These are phyloP conservation scores for Atkinsonella hypoxylon DNA, from an alignment of 2,329 filamentous ascomycete genomes.

Conservation along the genomic window DNA sequence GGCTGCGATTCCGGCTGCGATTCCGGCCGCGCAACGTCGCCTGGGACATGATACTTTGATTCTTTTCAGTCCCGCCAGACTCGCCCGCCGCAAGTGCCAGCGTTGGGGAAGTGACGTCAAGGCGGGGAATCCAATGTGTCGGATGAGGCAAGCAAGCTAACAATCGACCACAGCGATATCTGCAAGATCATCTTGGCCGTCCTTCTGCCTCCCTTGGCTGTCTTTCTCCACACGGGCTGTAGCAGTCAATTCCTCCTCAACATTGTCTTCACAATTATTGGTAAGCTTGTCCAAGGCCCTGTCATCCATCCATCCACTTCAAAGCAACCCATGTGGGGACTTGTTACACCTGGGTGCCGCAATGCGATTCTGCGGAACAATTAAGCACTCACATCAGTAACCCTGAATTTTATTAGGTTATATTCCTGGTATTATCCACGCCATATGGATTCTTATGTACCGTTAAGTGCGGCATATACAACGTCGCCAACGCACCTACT, in stretches of 20 bases:
- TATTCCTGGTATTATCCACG: constrained; percentile 82
- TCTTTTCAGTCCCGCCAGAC: too few relatives aligned
- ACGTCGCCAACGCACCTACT: not conserved
- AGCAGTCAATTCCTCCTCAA: constrained; percentile 83
- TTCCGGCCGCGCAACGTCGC: not conserved
- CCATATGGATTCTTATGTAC: constrained; percentile 66
- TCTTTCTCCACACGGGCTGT: constrained; percentile 90
- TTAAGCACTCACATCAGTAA: not conserved
- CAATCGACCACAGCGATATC: constrained; percentile 32
- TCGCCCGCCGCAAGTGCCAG: not conserved
- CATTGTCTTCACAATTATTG: constrained; percentile 71
- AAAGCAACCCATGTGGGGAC: not conserved
- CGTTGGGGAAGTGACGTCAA: constrained; percentile 7
- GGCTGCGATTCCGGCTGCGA: not conserved
- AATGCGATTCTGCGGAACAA: not conserved
- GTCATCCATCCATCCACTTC: not conserved
- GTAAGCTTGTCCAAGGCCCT: constrained; percentile 21
- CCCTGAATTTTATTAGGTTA: constrained; percentile 25
- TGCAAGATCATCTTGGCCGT: constrained; percentile 73
- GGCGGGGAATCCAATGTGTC: not conserved
- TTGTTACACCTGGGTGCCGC: not conserved
- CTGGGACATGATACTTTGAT: not conserved
- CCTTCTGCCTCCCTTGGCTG: constrained; percentile 79
- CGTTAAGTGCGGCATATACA: not conserved
- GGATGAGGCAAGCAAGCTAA: not conserved